These are phyloP conservation scores for Komagataella phaffii DNA, from an alignment of 805 yeast genomes.

Conservation along the genomic window DNA sequence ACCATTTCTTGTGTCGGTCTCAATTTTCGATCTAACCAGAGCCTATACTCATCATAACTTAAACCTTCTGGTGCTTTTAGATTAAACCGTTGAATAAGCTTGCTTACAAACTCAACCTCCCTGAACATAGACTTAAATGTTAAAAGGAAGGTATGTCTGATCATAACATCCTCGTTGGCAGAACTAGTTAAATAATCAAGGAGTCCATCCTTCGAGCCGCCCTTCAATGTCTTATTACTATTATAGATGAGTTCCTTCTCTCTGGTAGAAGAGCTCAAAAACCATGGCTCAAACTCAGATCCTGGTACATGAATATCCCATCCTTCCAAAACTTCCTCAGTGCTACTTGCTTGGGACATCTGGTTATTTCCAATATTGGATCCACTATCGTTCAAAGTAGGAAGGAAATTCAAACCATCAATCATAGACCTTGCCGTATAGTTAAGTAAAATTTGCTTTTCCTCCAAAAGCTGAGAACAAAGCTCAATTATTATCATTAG, in stretches of 20 bases:
- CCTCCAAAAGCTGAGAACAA: conserved; percentile 50
- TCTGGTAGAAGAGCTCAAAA: conserved; percentile 52
- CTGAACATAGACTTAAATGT: conserved; percentile 68
- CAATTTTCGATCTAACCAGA: conserved; percentile 64
- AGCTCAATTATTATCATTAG: conserved; percentile 22
- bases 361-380: background rate
- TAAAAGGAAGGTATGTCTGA: conserved; percentile 55
- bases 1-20: conserved; percentile 55
- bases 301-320: background rate
- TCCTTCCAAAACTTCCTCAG: background rate
- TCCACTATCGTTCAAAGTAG: conserved; percentile 8
- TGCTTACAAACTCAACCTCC: conserved; percentile 44
- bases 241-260: conserved; percentile 37
- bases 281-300: conserved; percentile 42
- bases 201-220: conserved; percentile 71
- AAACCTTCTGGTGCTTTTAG: conserved; percentile 79
- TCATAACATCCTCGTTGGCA: conserved; percentile 43
- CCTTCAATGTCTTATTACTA: conserved; percentile 59
- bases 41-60: conserved; percentile 65
- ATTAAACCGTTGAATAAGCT: conserved; percentile 52
- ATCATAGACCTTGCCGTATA: conserved; percentile 73
- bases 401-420: conserved; percentile 45
- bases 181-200: conserved; percentile 75
- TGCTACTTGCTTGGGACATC: background rate
- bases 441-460: conserved; percentile 54